phyloP scores from a whole-genome alignment of 148 eudicot genomes.

The Persicaria maculosa region DNA sequence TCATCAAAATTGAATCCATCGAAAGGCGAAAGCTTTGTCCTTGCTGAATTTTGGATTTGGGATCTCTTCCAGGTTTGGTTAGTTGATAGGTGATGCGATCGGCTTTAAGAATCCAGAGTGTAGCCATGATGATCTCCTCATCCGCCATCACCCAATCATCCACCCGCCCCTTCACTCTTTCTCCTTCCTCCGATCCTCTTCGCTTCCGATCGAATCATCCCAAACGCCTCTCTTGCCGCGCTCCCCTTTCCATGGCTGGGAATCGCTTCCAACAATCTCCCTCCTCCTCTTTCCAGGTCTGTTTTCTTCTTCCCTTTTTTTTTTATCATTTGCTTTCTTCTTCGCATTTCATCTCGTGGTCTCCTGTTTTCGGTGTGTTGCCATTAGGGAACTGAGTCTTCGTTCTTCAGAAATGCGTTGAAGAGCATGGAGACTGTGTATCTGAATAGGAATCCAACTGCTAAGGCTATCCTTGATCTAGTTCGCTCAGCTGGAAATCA shows the following conservation, averaged over 20 bases:
- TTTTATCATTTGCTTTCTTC: no score
- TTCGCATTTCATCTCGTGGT: no score
- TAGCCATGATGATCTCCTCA: neutral
- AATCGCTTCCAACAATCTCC: neutral
- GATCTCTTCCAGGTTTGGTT: neutral
- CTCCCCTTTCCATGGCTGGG: neutral
- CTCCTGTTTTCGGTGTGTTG: neutral
- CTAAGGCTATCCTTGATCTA: conserved; percentile 70
- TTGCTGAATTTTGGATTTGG: neutral
- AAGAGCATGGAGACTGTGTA: conserved; percentile 69
- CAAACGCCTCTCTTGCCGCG: neutral
- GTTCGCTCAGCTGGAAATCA: conserved; percentile 62
- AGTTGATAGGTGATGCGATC: neutral
- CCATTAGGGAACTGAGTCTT: conserved; percentile 62
- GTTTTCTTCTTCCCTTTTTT: neutral
- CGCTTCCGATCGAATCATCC: neutral
- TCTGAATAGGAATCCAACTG: conserved; percentile 80
- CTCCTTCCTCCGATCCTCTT: conserved; percentile 5
- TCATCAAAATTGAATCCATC: neutral
- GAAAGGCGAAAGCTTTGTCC: no score
- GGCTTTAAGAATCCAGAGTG: neutral
- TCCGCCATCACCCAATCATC: neutral
- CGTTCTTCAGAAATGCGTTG: conserved; percentile 74
- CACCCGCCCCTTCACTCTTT: neutral
- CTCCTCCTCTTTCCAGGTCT: neutral